Evolutionary conservation across 2,329 filamentous ascomycete genomes (phyloP).

Genomic region (Neofusicoccum parvum): DNA sequence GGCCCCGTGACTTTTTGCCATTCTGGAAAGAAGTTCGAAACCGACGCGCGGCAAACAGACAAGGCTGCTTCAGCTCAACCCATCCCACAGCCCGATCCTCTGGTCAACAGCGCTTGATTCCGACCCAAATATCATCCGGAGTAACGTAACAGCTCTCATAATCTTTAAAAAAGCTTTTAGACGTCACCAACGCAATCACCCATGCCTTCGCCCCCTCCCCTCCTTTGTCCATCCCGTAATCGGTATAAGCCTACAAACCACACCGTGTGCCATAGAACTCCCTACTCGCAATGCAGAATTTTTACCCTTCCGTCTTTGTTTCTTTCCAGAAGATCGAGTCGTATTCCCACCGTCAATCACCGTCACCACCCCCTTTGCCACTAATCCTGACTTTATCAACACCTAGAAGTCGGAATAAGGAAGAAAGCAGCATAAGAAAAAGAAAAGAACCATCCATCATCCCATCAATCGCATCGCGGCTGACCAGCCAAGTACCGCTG

Average conservation of each 20-base stretch:
- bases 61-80: too few species aligned
- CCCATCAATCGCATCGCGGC: slow-evolving; percentile 1
- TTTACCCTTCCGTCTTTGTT: slow-evolving; percentile 15
- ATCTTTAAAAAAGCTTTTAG: neutral
- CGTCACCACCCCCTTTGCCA: neutral
- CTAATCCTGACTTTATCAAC: slow-evolving; percentile 15
- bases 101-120: neutral
- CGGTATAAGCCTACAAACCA: slow-evolving; percentile 17
- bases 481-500: neutral
- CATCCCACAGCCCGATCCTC: neutral
- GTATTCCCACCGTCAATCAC: slow-evolving; percentile 2
- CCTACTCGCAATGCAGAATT: slow-evolving; percentile 15
- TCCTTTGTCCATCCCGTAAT: slow-evolving; percentile 4
- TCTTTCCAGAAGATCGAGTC: slow-evolving; percentile 18
- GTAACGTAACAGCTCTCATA: neutral
- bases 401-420: neutral
- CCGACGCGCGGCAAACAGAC: too few species aligned
- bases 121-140: neutral
- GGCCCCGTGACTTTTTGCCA: too few species aligned
- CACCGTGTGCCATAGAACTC: slow-evolving; percentile 17
- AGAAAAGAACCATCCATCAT: slow-evolving; percentile 1
- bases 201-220: neutral
- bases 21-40: too few species aligned
- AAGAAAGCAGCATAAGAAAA: neutral
- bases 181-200: neutral